These are phyloP conservation scores for Coemansia sp. DNA, from an alignment of 192 early-diverging fungal genomes.

Conservation along the genomic window DNA sequence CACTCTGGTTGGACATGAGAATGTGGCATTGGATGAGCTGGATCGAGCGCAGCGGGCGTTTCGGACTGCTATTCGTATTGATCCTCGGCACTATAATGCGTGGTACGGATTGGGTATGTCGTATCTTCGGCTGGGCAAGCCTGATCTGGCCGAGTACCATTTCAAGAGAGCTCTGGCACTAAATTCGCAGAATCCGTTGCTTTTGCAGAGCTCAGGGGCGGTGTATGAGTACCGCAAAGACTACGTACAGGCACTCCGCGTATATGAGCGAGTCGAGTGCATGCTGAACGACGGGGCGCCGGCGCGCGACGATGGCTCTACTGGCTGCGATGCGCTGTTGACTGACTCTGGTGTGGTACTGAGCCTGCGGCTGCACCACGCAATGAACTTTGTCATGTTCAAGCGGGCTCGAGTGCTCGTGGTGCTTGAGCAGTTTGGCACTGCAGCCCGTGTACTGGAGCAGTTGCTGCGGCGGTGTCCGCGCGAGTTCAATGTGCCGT, in stretches of 20 bases:
- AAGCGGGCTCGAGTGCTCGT: conserved; percentile 67
- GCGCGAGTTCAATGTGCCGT: conserved; percentile 52
- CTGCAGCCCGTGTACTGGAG: conserved; percentile 66
- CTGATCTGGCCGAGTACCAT: conserved; percentile 69
- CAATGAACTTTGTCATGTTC: conserved; percentile 62
- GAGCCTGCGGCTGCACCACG: conserved; percentile 27
- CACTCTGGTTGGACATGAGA: conserved; percentile 84
- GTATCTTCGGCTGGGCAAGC: conserved; percentile 72
- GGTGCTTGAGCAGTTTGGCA: conserved; percentile 58
- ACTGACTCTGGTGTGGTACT: conserved; percentile 18
- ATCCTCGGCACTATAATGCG: conserved; percentile 80
- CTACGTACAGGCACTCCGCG: conserved; percentile 55
- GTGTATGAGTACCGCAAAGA: conserved; percentile 65
- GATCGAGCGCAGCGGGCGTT: conserved; percentile 75
- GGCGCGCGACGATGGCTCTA: background rate
- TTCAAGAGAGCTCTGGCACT: conserved; percentile 71
- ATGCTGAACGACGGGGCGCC: conserved; percentile 31
- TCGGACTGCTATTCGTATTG: conserved; percentile 66
- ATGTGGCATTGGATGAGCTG: conserved; percentile 67
- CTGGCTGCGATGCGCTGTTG: background rate
- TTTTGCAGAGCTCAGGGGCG: conserved; percentile 71
- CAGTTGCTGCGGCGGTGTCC: conserved; percentile 57
- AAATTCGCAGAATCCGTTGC: conserved; percentile 69
- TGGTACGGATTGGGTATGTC: conserved; percentile 82
- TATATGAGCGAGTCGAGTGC: conserved; percentile 65